Conservation (phyloP, 306 rosid species). For the Quercus ilex region DNA sequence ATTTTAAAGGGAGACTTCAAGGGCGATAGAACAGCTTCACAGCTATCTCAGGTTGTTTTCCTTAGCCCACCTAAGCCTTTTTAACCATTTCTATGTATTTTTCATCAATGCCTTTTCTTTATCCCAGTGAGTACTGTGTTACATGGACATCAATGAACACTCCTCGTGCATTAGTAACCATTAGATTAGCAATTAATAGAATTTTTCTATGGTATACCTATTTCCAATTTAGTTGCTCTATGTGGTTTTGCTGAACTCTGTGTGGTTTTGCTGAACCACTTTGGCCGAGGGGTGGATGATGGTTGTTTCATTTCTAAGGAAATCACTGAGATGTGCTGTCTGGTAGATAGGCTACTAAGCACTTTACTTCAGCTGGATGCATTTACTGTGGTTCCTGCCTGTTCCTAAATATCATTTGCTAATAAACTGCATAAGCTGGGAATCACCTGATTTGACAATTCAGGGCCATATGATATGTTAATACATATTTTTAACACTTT, state of each 20-base stretch:
- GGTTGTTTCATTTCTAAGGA: background rate
- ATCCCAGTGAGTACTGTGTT: background rate
- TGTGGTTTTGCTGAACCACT: background rate
- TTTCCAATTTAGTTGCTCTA: background rate
- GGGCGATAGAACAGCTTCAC: constrained; percentile 66
- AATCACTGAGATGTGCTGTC: background rate
- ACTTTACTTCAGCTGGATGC: background rate
- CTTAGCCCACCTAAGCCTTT: constrained; percentile 5
- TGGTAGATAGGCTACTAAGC: background rate
- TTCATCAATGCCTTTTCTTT: background rate
- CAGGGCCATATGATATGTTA: background rate
- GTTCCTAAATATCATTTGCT: background rate
- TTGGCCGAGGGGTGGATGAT: background rate
- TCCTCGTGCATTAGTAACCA: background rate
- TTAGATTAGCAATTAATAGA: background rate
- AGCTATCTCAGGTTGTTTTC: constrained; percentile 78
- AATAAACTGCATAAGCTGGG: background rate
- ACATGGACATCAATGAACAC: background rate
- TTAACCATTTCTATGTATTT: constrained; percentile 1
- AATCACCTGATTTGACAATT: background rate
- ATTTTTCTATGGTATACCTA: background rate
- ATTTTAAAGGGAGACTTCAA: constrained; percentile 66
- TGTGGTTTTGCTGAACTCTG: background rate
- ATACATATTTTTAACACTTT: background rate
- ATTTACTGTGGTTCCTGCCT: background rate